These are phyloP conservation scores for Rosa lucieae DNA, from an alignment of 306 rosid species.

Conservation along the genomic window DNA sequence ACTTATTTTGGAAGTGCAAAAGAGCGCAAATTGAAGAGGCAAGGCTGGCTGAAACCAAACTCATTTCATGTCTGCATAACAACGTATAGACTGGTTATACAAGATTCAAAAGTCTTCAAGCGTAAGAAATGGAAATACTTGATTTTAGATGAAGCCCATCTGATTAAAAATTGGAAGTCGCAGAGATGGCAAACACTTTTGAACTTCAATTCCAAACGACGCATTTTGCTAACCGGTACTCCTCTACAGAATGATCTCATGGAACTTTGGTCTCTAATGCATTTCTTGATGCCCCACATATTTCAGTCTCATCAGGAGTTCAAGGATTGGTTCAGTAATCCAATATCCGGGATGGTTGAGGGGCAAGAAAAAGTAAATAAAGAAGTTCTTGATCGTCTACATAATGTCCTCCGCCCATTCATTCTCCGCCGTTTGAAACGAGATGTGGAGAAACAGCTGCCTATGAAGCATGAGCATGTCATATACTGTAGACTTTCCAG, in stretches of 20 bases:
- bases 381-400: constrained; percentile 98
- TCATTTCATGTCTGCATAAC: constrained; percentile 97
- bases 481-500: constrained; percentile 86
- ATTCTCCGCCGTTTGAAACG: constrained; percentile 89
- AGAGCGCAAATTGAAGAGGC: constrained; percentile 89
- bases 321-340: constrained; percentile 99
- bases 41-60: constrained; percentile 93
- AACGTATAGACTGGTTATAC: constrained; percentile 92
- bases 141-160: constrained; percentile 98
- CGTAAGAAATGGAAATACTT: constrained; percentile 99
- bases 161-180: constrained; percentile 98
- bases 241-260: constrained; percentile 98
- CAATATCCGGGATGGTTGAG: constrained; percentile 99
- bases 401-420: constrained; percentile 96
- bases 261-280: constrained; percentile 99
- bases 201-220: constrained; percentile 94
- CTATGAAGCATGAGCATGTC: constrained; percentile 92
- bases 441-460: constrained; percentile 98
- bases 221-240: constrained; percentile 91
- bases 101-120: constrained; percentile 96
- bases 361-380: constrained; percentile 97
- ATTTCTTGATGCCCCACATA: constrained; percentile 98
- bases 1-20: constrained; percentile 97
- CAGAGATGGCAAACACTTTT: constrained; percentile 98
- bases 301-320: constrained; percentile 99